phyloP scores from a whole-genome alignment of 2,329 filamentous ascomycete genomes.

The Zymoseptoria pseudotritici region DNA sequence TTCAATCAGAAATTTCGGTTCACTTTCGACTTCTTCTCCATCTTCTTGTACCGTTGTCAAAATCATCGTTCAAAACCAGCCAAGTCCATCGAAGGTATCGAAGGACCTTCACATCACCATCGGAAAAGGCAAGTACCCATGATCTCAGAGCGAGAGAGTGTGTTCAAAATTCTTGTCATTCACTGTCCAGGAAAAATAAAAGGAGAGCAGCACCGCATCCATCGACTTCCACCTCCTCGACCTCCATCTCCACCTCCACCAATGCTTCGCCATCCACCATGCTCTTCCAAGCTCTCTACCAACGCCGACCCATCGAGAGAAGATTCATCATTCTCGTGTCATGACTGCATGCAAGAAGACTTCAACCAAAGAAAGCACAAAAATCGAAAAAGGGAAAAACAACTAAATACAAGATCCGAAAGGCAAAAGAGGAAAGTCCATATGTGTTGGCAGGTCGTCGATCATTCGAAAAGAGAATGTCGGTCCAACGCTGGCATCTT shows the following conservation, averaged over 20 bases:
- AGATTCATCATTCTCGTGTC: conserved; percentile 9
- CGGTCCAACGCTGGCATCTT: background rate
- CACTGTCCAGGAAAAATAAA: background rate
- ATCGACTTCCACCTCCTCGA: background rate
- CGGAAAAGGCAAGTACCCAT: background rate
- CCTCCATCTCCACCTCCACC: background rate
- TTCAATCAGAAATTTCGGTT: background rate
- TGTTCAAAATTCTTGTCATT: background rate
- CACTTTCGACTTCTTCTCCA: background rate
- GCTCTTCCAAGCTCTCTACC: conserved; percentile 1
- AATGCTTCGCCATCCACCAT: background rate
- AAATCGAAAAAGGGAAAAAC: conserved; percentile 3
- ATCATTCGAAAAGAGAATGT: background rate
- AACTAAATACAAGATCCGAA: conserved; percentile 9
- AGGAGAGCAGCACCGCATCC: background rate
- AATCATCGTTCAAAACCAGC: background rate
- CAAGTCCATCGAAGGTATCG: background rate
- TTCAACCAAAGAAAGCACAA: background rate
- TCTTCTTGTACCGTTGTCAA: background rate
- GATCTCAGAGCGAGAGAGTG: background rate
- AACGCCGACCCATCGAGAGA: background rate
- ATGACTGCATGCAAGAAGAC: conserved; percentile 10
- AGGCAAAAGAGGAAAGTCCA: conserved; percentile 4
- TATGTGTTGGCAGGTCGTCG: conserved; percentile 8
- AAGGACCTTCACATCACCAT: background rate